These are phyloP conservation scores for Emmonsiellopsis sp. DNA, from an alignment of 2,329 filamentous ascomycete genomes.

Conservation along the genomic window DNA sequence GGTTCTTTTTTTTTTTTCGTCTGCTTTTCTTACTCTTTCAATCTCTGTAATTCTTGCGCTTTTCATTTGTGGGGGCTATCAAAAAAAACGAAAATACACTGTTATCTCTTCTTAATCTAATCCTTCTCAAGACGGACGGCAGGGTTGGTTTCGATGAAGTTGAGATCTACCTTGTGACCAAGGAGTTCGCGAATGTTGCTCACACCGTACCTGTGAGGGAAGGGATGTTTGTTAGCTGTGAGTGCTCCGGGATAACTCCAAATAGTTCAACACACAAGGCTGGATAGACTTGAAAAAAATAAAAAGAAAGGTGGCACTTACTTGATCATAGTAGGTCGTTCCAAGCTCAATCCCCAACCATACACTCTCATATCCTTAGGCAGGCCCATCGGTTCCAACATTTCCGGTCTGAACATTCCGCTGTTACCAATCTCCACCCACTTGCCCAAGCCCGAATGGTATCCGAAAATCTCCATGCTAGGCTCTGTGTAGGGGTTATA, in stretches of 20 bases:
- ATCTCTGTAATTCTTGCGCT: not conserved
- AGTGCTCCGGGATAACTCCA: not conserved
- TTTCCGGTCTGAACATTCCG: conserved; percentile 97
- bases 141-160: conserved; percentile 84
- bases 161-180: conserved; percentile 90
- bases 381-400: conserved; percentile 90
- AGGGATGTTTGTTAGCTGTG: conserved; percentile 6
- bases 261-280: not conserved
- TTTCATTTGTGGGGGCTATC: not conserved
- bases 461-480: conserved; percentile 96
- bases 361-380: conserved; percentile 89
- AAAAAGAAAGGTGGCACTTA: conserved; percentile 38
- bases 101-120: conserved; percentile 32
- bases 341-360: conserved; percentile 84
- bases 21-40: not conserved
- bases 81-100: not conserved
- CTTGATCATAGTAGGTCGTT: conserved; percentile 97
- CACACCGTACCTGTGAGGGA: conserved; percentile 50
- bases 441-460: conserved; percentile 79
- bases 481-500: conserved; percentile 96
- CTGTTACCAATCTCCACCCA: conserved; percentile 97
- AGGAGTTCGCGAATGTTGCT: conserved; percentile 87
- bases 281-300: not conserved
- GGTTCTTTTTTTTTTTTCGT: conserved; percentile 3
- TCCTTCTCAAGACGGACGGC: conserved; percentile 85